These are phyloP conservation scores for Spiromastix sp. DNA, from an alignment of 2,329 filamentous ascomycete genomes.

Conservation along the genomic window DNA sequence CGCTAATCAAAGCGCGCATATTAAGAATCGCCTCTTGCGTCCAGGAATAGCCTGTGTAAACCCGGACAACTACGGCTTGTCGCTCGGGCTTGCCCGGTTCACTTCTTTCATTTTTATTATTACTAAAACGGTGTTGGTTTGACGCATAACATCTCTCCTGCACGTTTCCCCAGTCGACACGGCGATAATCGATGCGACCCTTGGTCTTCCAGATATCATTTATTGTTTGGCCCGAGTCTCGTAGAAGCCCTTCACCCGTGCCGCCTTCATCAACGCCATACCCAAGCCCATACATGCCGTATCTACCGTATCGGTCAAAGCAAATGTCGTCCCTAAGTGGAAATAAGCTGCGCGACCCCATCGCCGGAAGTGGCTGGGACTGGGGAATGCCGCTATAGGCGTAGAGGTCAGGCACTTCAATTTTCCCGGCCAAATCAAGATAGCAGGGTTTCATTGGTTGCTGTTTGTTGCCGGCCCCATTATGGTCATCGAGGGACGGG, in stretches of 20 bases:
- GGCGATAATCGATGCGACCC: constrained; percentile 41
- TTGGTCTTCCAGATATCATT: constrained; percentile 18
- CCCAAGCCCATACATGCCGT: constrained; percentile 44
- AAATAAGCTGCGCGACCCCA: constrained; percentile 52
- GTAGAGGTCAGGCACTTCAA: no score
- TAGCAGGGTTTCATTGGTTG: no score
- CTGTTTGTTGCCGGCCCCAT: no score
- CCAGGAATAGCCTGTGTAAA: constrained; percentile 73
- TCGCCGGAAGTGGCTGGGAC: no score
- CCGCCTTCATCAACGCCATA: no score
- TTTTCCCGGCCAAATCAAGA: no score
- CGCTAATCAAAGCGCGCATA: constrained; percentile 71
- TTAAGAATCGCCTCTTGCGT: constrained; percentile 71
- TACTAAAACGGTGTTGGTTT: constrained; percentile 56
- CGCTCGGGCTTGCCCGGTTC: constrained; percentile 6
- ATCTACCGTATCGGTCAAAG: constrained; percentile 58
- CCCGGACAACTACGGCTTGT: constrained; percentile 63
- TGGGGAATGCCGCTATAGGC: no score
- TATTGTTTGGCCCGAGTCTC: constrained; percentile 15
- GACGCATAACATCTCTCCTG: constrained; percentile 55
- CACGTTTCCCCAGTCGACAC: constrained; percentile 59
- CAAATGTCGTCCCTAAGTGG: constrained; percentile 54
- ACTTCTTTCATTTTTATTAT: constrained; percentile 11
- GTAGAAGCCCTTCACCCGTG: no score
- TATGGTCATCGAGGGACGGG: no score